These are phyloP conservation scores for Dryadomyces sulphureus DNA, from an alignment of 2,329 filamentous ascomycete genomes.

Conservation along the genomic window DNA sequence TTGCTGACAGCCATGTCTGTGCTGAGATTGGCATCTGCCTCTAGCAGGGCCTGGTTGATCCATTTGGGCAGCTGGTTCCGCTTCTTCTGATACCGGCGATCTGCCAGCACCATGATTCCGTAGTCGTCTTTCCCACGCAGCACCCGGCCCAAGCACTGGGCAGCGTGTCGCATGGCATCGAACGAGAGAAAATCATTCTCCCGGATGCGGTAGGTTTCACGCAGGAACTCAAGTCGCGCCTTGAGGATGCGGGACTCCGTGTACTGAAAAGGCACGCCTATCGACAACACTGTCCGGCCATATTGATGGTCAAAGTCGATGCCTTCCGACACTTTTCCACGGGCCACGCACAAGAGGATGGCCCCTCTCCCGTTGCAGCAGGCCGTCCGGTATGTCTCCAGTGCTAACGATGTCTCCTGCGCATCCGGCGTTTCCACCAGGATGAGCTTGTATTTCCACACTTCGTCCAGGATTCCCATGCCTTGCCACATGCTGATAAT, in stretches of 20 bases:
- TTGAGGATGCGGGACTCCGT: slow-evolving; percentile 96
- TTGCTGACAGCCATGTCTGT: slow-evolving; percentile 89
- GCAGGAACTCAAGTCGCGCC: slow-evolving; percentile 85
- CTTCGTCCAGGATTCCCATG: slow-evolving; percentile 92
- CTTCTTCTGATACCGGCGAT: slow-evolving; percentile 88
- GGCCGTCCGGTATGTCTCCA: slow-evolving; percentile 93
- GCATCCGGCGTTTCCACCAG: slow-evolving; percentile 95
- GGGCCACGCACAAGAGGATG: slow-evolving; percentile 83
- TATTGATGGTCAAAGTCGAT: slow-evolving; percentile 99
- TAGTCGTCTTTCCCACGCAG: slow-evolving; percentile 96
- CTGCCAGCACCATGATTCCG: slow-evolving; percentile 97
- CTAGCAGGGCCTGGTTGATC: slow-evolving; percentile 80
- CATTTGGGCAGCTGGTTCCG: slow-evolving; percentile 82
- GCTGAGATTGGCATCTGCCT: slow-evolving; percentile 77
- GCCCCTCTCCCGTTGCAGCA: slow-evolving; percentile 95
- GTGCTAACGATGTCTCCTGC: slow-evolving; percentile 86
- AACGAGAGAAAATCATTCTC: slow-evolving; percentile 98
- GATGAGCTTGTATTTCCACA: slow-evolving; percentile 99
- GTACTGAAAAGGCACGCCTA: slow-evolving; percentile 96
- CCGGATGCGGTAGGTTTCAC: slow-evolving; percentile 90
- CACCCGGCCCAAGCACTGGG: slow-evolving; percentile 89
- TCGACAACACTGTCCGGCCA: slow-evolving; percentile 86
- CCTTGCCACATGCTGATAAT: slow-evolving; percentile 99
- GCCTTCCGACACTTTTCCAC: slow-evolving; percentile 93
- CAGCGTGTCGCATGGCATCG: slow-evolving; percentile 97